A percentile compares a stretch with the other conserved stretches of the same genome.
Evolutionary conservation across 306 rosid species (phyloP).

Genomic region (Trifolium pratense): DNA sequence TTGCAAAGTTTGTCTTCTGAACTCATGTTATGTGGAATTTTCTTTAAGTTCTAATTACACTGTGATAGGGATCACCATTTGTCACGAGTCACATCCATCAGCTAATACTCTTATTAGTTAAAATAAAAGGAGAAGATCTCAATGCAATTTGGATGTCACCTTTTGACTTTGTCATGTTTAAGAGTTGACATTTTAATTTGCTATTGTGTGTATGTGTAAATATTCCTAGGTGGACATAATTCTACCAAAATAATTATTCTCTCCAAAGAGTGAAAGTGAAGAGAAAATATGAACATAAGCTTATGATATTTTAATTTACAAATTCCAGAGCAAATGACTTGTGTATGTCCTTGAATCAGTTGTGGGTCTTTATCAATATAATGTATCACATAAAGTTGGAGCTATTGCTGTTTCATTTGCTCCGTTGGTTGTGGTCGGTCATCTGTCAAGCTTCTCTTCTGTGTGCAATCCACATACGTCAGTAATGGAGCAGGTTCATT

Average conservation of each 20-base stretch:
- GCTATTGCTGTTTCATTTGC: no score
- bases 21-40: slow-evolving; percentile 22
- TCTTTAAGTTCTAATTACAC: slow-evolving; percentile 2
- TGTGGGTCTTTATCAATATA: slow-evolving; percentile 27
- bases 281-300: slow-evolving; percentile 1
- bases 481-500: no score
- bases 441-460: no score
- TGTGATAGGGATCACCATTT: slow-evolving; percentile 2
- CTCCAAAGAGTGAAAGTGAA: slow-evolving; percentile 5
- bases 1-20: slow-evolving; percentile 37
- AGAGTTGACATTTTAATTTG: slow-evolving; percentile 10
- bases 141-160: slow-evolving; percentile 1
- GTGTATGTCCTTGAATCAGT: background rate
- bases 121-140: slow-evolving; percentile 11
- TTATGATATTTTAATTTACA: slow-evolving; percentile 11
- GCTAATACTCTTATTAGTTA: background rate
- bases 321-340: slow-evolving; percentile 13
- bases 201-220: slow-evolving; percentile 5
- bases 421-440: no score
- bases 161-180: slow-evolving; percentile 5
- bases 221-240: slow-evolving; percentile 14
- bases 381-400: no score
- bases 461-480: no score
- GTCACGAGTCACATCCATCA: background rate
- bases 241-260: slow-evolving; percentile 7